Evolutionary conservation across 192 early-diverging fungal species (phyloP).

Genomic region (Anaeromyces robustus): DNA sequence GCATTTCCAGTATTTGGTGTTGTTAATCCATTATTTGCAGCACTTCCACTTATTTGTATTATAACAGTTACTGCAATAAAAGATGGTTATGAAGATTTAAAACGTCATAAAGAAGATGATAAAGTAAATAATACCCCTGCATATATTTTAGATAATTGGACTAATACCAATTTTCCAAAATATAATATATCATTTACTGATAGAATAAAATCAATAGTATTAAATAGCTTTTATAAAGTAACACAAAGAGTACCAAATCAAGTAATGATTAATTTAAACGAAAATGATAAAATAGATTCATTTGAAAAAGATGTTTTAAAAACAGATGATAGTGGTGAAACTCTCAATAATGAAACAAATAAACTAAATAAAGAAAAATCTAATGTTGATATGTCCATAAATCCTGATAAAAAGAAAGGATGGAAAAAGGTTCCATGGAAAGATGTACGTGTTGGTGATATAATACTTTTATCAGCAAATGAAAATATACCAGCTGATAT

Average conservation of each 20-base stretch:
- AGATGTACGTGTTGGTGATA: slow-evolving; percentile 74
- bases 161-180: slow-evolving; percentile 40
- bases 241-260: not conserved
- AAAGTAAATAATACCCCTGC: slow-evolving; percentile 50
- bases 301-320: too few relatives aligned
- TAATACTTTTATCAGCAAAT: slow-evolving; percentile 66
- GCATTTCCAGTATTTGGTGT: slow-evolving; percentile 47
- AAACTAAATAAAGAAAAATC: not conserved
- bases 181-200: not conserved
- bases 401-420: not conserved
- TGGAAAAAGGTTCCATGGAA: slow-evolving; percentile 45
- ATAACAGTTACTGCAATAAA: slow-evolving; percentile 64
- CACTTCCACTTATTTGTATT: slow-evolving; percentile 68
- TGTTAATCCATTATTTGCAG: slow-evolving; percentile 56
- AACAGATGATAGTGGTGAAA: too few relatives aligned
- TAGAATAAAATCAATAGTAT: not conserved
- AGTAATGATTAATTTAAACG: not conserved
- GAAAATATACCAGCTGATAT: slow-evolving; percentile 85
- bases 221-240: not conserved
- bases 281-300: too few relatives aligned
- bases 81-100: slow-evolving; percentile 85
- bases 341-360: not conserved
- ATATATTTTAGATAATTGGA: slow-evolving; percentile 19
- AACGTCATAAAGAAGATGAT: slow-evolving; percentile 67
- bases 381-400: not conserved